Evolutionary conservation across 495 filamentous ascomycete genomes (phyloP).

Genomic region (Saxophila tyrrhenica): DNA sequence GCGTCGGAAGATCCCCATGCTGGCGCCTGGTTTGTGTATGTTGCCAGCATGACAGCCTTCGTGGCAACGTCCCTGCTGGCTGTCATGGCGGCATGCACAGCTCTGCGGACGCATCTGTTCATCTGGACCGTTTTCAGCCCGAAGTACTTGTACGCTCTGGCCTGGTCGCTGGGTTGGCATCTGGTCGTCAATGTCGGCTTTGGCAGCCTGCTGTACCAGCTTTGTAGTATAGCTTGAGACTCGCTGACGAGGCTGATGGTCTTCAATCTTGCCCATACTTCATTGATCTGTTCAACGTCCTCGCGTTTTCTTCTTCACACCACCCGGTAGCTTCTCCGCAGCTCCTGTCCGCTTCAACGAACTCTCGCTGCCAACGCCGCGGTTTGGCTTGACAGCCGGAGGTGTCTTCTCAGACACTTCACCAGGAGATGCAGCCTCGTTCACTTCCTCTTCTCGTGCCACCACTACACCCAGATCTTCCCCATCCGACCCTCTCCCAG

Average conservation of each 20-base stretch:
- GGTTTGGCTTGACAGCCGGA: neutral
- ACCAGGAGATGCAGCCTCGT: neutral
- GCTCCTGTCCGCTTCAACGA: too few species aligned
- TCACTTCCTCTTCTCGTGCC: neutral
- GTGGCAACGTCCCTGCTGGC: conserved; percentile 45
- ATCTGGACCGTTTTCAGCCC: conserved; percentile 99
- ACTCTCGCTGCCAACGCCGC: too few species aligned
- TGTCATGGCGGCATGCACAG: conserved; percentile 83
- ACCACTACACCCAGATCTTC: conserved; percentile 26
- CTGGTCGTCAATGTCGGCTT: conserved; percentile 52
- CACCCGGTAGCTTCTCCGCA: too few species aligned
- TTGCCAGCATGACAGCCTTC: conserved; percentile 56
- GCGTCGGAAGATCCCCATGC: neutral
- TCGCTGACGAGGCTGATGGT: too few species aligned
- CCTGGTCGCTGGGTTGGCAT: conserved; percentile 78
- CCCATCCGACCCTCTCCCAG: neutral
- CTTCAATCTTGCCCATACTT: too few species aligned
- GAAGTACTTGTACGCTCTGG: conserved; percentile 86
- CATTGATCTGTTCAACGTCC: neutral
- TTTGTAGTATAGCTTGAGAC: conserved; percentile 3
- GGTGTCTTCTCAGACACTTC: neutral
- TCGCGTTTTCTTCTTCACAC: too few species aligned
- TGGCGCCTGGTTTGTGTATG: conserved; percentile 35
- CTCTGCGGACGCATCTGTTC: conserved; percentile 80
- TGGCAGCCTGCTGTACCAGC: conserved; percentile 45